Conservation (phyloP, 2,329 filamentous ascomycete species). For the Aspergillus sp. region DNA sequence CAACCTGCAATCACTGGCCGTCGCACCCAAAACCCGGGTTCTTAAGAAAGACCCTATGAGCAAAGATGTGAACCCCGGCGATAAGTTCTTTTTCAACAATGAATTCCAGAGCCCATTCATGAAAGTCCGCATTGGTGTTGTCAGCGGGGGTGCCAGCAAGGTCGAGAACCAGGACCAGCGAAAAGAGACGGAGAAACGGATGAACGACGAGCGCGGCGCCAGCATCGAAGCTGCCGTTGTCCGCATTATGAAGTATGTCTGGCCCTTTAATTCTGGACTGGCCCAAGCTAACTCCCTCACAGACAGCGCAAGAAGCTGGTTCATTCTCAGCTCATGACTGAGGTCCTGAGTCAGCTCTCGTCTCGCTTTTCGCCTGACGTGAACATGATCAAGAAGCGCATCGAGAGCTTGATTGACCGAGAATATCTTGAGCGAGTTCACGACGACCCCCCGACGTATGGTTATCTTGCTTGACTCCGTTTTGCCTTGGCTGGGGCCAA, state of each 20-base stretch:
- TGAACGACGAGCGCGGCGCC: slow-evolving; percentile 47
- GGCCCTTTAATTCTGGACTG: neutral
- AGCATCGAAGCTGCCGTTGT: slow-evolving; percentile 53
- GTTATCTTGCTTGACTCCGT: slow-evolving; percentile 40
- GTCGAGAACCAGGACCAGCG: slow-evolving; percentile 70
- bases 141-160: slow-evolving; percentile 72
- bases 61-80: slow-evolving; percentile 72
- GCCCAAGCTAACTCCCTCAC: slow-evolving; percentile 4
- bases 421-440: slow-evolving; percentile 49
- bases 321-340: slow-evolving; percentile 50
- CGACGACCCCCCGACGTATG: slow-evolving; percentile 45
- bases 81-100: slow-evolving; percentile 79
- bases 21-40: slow-evolving; percentile 78
- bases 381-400: slow-evolving; percentile 52
- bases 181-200: slow-evolving; percentile 50
- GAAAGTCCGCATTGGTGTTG: slow-evolving; percentile 85
- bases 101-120: slow-evolving; percentile 78
- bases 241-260: slow-evolving; percentile 51
- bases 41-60: slow-evolving; percentile 75
- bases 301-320: slow-evolving; percentile 49
- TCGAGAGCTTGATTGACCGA: slow-evolving; percentile 53
- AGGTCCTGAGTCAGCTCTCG: slow-evolving; percentile 49
- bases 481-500: neutral
- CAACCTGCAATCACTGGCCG: slow-evolving; percentile 75
- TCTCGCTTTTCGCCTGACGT: slow-evolving; percentile 51